Percentiles rank a stretch among this genome's conserved stretches.
Conservation (phyloP, 2,329 filamentous ascomycete species). For the Tolypocladium tropicale region DNA sequence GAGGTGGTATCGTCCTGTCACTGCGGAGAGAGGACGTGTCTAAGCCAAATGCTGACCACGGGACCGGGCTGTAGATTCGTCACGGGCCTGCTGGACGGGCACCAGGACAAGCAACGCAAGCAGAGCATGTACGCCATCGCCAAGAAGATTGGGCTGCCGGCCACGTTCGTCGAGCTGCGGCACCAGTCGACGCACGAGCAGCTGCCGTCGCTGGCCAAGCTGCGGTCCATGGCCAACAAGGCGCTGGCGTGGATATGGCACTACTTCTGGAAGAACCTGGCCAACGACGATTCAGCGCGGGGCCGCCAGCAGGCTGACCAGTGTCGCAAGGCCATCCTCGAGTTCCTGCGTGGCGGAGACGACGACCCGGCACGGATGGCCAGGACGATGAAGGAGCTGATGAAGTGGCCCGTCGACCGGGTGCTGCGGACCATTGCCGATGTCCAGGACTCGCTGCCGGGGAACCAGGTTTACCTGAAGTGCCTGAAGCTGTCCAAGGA, state of each 20-base stretch:
- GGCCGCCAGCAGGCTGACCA: constrained; percentile 7
- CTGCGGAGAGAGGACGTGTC: background rate
- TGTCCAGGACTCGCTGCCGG: constrained; percentile 27
- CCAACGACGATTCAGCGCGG: constrained; percentile 10
- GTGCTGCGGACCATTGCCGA: constrained; percentile 27
- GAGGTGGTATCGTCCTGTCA: background rate
- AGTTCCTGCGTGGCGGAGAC: constrained; percentile 25
- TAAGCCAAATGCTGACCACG: background rate
- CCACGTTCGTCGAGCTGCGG: constrained; percentile 77
- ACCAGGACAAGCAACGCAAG: constrained; percentile 56
- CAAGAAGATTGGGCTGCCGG: constrained; percentile 57
- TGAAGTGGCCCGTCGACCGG: constrained; percentile 23
- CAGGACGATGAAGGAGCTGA: constrained; percentile 18
- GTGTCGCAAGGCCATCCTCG: constrained; percentile 25
- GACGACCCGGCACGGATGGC: constrained; percentile 16
- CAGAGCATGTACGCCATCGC: constrained; percentile 65
- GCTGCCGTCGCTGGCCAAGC: constrained; percentile 62
- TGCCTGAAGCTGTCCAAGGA: constrained; percentile 33
- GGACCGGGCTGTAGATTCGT: constrained; percentile 51
- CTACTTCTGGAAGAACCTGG: constrained; percentile 65
- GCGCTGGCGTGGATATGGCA: constrained; percentile 81
- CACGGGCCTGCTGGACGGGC: constrained; percentile 67
- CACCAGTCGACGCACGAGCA: constrained; percentile 89
- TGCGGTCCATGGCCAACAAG: constrained; percentile 58
- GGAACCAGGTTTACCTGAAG: constrained; percentile 32